phyloP scores from a whole-genome alignment of 169 alveolate genomes.

The Plasmodium relictum region DNA sequence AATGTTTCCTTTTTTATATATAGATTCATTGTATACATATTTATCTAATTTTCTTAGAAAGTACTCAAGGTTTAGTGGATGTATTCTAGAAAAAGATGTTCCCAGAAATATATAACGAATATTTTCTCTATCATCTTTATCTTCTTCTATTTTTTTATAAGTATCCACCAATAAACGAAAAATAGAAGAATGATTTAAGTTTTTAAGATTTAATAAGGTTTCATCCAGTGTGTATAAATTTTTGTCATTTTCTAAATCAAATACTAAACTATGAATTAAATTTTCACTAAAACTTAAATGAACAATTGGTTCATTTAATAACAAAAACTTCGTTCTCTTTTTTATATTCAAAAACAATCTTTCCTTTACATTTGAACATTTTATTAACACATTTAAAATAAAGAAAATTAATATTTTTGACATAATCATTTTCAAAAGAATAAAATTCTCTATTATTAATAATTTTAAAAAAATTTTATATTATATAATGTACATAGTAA shows the following conservation, averaged over 20 bases:
- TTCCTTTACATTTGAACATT: slow-evolving; percentile 30
- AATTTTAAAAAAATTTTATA: not conserved
- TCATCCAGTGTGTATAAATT: slow-evolving; percentile 60
- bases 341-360: slow-evolving; percentile 33
- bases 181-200: slow-evolving; percentile 22
- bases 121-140: slow-evolving; percentile 7
- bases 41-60: slow-evolving; percentile 39
- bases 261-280: slow-evolving; percentile 38
- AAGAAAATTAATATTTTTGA: not conserved
- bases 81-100: slow-evolving; percentile 26
- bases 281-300: slow-evolving; percentile 31
- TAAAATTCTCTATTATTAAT: not conserved
- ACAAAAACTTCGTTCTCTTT: slow-evolving; percentile 33
- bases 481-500: not conserved
- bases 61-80: slow-evolving; percentile 57
- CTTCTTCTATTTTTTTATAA: slow-evolving; percentile 19
- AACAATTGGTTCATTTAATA: slow-evolving; percentile 65
- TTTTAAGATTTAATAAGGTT: slow-evolving; percentile 17
- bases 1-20: slow-evolving; percentile 40
- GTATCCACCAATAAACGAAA: slow-evolving; percentile 26
- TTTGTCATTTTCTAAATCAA: slow-evolving; percentile 54
- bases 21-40: slow-evolving; percentile 42
- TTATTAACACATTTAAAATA: not conserved
- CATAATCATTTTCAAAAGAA: not conserved
- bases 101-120: slow-evolving; percentile 51